A percentile compares a stretch with the other conserved stretches of the same genome.
Conservation (phyloP, 225 moss, liverwort and hornwort species). For the Climacium dendroides region DNA sequence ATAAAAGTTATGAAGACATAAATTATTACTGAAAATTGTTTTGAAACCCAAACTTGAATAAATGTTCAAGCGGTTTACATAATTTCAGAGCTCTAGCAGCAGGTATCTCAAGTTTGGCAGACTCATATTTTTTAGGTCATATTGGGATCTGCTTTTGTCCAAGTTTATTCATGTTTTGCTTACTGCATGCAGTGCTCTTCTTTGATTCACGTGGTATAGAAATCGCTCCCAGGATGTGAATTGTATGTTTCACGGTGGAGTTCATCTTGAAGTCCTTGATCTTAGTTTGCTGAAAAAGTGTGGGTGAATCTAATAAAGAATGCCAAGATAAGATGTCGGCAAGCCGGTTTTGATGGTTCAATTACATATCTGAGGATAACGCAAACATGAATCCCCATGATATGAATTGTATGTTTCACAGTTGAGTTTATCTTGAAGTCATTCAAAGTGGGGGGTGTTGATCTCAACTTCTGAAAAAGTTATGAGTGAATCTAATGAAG, state of each 20-base stretch:
- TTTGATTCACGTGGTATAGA: background rate
- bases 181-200: background rate
- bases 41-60: background rate
- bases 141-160: background rate
- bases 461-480: background rate
- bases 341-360: background rate
- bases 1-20: too few species aligned
- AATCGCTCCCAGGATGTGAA: background rate
- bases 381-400: background rate
- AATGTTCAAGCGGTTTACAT: background rate
- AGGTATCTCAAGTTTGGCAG: background rate
- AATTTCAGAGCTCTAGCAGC: background rate
- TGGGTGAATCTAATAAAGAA: background rate
- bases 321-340: background rate
- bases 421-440: background rate
- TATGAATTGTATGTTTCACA: background rate
- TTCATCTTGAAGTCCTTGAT: background rate
- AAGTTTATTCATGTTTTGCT: background rate
- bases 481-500: background rate
- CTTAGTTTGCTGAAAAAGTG: background rate
- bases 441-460: background rate
- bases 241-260: background rate
- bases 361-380: background rate
- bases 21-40: background rate
- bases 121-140: background rate